Conservation (phyloP, 1,284 basidiomycete species). For the Sporisorium sorghi region DNA sequence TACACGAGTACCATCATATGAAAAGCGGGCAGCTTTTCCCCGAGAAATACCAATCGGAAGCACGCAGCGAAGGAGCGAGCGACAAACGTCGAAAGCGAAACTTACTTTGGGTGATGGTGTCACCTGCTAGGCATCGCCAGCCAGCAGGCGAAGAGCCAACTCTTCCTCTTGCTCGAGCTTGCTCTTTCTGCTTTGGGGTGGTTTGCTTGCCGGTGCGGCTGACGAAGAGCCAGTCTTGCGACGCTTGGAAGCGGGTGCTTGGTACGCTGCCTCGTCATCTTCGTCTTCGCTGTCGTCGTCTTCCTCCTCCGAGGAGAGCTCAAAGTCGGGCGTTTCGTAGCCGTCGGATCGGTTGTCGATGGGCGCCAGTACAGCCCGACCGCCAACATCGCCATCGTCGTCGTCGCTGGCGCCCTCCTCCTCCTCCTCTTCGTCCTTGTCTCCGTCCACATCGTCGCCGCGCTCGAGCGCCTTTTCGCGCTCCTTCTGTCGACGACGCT, state of each 20-base stretch:
- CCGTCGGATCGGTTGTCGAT: slow-evolving; percentile 57
- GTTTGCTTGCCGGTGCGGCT: slow-evolving; percentile 6
- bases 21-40: slow-evolving; percentile 5
- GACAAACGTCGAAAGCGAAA: background rate
- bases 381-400: slow-evolving; percentile 71
- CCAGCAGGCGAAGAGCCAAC: slow-evolving; percentile 54
- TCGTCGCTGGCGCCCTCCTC: slow-evolving; percentile 30
- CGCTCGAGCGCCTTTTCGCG: slow-evolving; percentile 76
- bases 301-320: slow-evolving; percentile 43
- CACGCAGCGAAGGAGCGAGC: background rate
- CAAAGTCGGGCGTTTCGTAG: slow-evolving; percentile 65
- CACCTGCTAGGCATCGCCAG: slow-evolving; percentile 40
- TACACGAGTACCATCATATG: slow-evolving; percentile 66
- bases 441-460: slow-evolving; percentile 69
- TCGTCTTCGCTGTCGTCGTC: slow-evolving; percentile 16
- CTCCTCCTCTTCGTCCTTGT: slow-evolving; percentile 13
- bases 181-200: slow-evolving; percentile 30
- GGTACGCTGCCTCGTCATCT: slow-evolving; percentile 22
- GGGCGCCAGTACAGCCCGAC: slow-evolving; percentile 38
- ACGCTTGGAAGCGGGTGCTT: slow-evolving; percentile 31
- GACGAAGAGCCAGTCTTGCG: slow-evolving; percentile 20
- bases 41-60: slow-evolving; percentile 2
- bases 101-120: slow-evolving; percentile 15
- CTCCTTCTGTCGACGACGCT: slow-evolving; percentile 83
- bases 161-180: slow-evolving; percentile 52